Percentiles rank a stretch among this genome's conserved stretches.
Evolutionary conservation across 2,329 filamentous ascomycete species (phyloP).

Genomic region (Ceratocystis alfenasii): DNA sequence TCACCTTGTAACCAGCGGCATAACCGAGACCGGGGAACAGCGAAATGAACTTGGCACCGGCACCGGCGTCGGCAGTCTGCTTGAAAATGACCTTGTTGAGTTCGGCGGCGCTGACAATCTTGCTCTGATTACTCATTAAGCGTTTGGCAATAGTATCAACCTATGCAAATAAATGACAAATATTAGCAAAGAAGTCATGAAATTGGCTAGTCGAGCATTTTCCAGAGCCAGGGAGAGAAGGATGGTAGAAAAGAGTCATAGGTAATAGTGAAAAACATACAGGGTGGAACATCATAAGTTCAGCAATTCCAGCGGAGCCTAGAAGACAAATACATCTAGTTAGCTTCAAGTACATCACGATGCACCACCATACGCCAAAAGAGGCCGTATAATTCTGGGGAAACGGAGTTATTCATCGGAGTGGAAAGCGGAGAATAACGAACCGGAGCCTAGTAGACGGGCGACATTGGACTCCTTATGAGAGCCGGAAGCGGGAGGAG

Average conservation of each 20-base stretch:
- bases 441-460: conserved; percentile 83
- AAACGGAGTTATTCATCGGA: background rate
- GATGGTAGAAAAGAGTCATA: background rate
- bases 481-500: conserved; percentile 45
- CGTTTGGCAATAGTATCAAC: conserved; percentile 98
- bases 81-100: conserved; percentile 91
- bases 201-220: background rate
- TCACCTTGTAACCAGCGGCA: conserved; percentile 88
- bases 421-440: conserved; percentile 22
- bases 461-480: conserved; percentile 83
- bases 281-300: conserved; percentile 85
- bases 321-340: conserved; percentile 14
- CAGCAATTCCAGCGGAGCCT: conserved; percentile 89
- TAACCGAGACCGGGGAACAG: conserved; percentile 96
- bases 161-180: conserved; percentile 33
- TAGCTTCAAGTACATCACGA: background rate
- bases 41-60: conserved; percentile 73
- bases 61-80: conserved; percentile 62
- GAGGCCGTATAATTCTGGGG: background rate
- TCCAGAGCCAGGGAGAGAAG: background rate
- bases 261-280: conserved; percentile 37
- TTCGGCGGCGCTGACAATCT: conserved; percentile 37
- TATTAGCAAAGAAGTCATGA: background rate
- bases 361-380: background rate
- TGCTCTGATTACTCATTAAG: conserved; percentile 91